Evolutionary conservation across 805 yeast species (phyloP).

Genomic region (Komagataella phaffii): DNA sequence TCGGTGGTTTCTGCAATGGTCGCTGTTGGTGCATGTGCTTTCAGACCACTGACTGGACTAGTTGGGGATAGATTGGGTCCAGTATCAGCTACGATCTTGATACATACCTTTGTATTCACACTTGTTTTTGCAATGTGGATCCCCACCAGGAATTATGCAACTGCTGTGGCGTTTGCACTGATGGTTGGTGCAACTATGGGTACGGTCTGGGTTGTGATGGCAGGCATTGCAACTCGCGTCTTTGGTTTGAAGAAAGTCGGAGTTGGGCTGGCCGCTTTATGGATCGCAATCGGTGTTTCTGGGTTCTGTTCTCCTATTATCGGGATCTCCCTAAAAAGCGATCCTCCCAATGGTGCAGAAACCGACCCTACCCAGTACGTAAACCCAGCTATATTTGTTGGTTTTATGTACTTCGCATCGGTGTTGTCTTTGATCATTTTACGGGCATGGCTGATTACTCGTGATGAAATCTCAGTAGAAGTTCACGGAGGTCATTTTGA

Average conservation of each 20-base stretch:
- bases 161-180: slow-evolving; percentile 37
- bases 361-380: slow-evolving; percentile 31
- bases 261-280: slow-evolving; percentile 31
- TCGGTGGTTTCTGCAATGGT: slow-evolving; percentile 48
- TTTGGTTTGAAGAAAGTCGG: slow-evolving; percentile 41
- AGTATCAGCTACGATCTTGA: slow-evolving; percentile 26
- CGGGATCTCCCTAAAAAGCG: slow-evolving; percentile 35
- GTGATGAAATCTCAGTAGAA: background rate
- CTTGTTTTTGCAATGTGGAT: slow-evolving; percentile 39
- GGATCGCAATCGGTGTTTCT: slow-evolving; percentile 36
- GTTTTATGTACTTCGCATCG: slow-evolving; percentile 35
- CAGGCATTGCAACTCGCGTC: slow-evolving; percentile 36
- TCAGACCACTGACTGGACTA: slow-evolving; percentile 43
- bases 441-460: slow-evolving; percentile 40
- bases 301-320: slow-evolving; percentile 48
- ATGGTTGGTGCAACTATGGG: slow-evolving; percentile 50
- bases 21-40: slow-evolving; percentile 39
- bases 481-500: background rate
- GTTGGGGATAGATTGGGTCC: slow-evolving; percentile 39
- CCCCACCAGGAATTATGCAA: slow-evolving; percentile 43
- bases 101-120: slow-evolving; percentile 24
- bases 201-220: slow-evolving; percentile 39
- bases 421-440: slow-evolving; percentile 26
- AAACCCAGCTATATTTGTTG: slow-evolving; percentile 45
- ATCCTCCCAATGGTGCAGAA: slow-evolving; percentile 13